Evolutionary conservation across 2,329 filamentous ascomycete genomes (phyloP).

Genomic region (Fusarium sp.): DNA sequence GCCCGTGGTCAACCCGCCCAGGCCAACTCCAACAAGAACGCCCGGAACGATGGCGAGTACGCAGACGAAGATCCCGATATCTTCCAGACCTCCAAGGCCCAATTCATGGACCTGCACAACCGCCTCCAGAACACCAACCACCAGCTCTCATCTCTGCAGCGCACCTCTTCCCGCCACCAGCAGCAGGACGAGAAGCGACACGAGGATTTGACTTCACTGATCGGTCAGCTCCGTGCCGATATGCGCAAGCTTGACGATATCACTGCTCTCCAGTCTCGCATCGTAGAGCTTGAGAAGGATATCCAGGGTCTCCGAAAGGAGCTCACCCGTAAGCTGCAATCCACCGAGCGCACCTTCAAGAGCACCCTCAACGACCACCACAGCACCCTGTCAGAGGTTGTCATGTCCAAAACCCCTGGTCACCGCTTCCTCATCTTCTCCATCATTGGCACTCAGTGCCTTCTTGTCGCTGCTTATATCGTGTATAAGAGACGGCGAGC

Average conservation of each 20-base stretch:
- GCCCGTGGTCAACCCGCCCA: constrained; percentile 17
- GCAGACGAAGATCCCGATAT: constrained; percentile 62
- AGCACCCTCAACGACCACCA: constrained; percentile 64
- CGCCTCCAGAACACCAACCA: constrained; percentile 81
- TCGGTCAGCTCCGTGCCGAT: constrained; percentile 61
- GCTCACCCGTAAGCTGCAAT: constrained; percentile 61
- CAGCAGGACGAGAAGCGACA: constrained; percentile 67
- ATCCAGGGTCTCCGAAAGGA: constrained; percentile 67
- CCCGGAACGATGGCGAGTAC: constrained; percentile 54
- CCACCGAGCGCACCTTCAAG: constrained; percentile 65
- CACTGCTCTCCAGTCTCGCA: constrained; percentile 57
- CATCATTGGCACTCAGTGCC: constrained; percentile 78
- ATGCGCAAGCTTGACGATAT: constrained; percentile 61
- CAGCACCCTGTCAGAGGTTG: constrained; percentile 60
- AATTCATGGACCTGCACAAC: constrained; percentile 88
- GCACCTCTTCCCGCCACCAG: constrained; percentile 64
- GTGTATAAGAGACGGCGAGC: constrained; percentile 83
- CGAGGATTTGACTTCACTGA: constrained; percentile 62
- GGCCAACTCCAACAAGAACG: constrained; percentile 45
- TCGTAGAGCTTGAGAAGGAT: constrained; percentile 68
- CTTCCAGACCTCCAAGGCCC: constrained; percentile 64
- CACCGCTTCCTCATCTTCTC: constrained; percentile 72
- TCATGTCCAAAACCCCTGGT: constrained; percentile 61
- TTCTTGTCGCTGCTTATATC: constrained; percentile 76
- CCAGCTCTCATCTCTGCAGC: constrained; percentile 73